Percentiles rank a stretch among this genome's conserved stretches.
Evolutionary conservation across 176 grass and related monocot species (phyloP).

Genomic region (Eleusine coracana): DNA sequence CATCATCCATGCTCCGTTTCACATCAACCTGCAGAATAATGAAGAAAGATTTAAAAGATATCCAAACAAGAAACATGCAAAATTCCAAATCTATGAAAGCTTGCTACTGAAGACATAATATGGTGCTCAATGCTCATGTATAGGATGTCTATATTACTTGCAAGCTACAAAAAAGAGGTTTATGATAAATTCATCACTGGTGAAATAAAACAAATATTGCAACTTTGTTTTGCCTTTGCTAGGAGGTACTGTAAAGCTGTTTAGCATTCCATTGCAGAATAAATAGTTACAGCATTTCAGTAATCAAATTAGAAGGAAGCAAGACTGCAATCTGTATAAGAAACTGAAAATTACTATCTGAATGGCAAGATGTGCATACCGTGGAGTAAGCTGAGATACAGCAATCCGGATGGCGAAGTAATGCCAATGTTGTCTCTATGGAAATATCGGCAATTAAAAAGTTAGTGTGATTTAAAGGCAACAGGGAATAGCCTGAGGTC

Average conservation of each 20-base stretch:
- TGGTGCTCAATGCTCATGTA: background rate
- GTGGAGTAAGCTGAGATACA: conserved; percentile 97
- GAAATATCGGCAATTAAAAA: conserved; percentile 23
- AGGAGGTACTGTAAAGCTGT: background rate
- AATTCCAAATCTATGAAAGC: background rate
- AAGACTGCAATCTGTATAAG: background rate
- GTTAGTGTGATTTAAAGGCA: conserved; percentile 14
- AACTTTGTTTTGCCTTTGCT: background rate
- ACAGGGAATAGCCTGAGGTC: background rate
- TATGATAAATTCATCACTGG: background rate
- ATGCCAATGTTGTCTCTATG: conserved; percentile 92
- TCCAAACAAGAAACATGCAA: conserved; percentile 6
- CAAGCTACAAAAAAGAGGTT: background rate
- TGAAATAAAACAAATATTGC: background rate
- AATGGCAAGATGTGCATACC: conserved; percentile 51
- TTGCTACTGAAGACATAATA: conserved; percentile 20
- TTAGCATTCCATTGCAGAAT: conserved; percentile 21
- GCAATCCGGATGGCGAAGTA: conserved; percentile 97
- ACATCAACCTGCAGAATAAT: conserved; percentile 72
- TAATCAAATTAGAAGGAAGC: conserved; percentile 18
- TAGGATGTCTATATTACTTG: background rate
- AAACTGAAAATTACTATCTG: conserved; percentile 22
- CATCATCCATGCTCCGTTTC: conserved; percentile 85
- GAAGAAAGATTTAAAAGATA: conserved; percentile 1
- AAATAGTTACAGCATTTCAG: conserved; percentile 15